Base-by-base conservation (phyloP, 192 early-diverging fungal species). In the Linnemannia exigua region DNA sequence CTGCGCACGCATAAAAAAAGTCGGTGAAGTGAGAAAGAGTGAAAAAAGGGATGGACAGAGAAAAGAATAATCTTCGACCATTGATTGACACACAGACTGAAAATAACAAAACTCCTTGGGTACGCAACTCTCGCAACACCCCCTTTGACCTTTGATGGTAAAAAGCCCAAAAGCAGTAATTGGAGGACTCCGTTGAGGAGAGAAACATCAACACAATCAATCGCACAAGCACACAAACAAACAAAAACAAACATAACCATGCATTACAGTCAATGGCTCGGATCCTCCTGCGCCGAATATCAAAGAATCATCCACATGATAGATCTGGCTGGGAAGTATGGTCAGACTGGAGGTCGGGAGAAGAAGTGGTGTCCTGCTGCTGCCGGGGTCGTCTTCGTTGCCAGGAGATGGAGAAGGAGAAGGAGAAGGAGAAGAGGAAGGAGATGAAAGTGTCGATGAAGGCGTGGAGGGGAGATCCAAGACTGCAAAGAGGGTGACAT, bases 221-320 rank as follows among this genome's bases (percentile, higher is more conserved):
- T 6, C 41, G 41, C 41, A 44, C 41, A 44, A 44, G 9, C 41
- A 44, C 3, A 44, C 41, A 63, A 63, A 63, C 11, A 33, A 63
- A 61, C 11, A 61, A 61, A 58, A 61, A 28, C n/a, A 61, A 61
- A 1, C 25, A 28, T 11, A 61, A 61, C 5, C 11, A 61, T 31
- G 33, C 20, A 69, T 52, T 85, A 85, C 82, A 25, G 77, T 85
- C 74, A 85, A 51, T 9, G 82, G 77, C n/a, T 75, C 35, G 0
- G 70, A 38, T n/a, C 74, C 74, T 35, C 82, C 82, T 44, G 82
- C 82, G 19, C 82, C 82, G 66, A 75, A 85, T 25, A 85, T 71
- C 38, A 79, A 77, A 8, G 82, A 75, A 14, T 79, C 75, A 54
- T 85, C 69, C 46, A 85, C 82, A 79, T 75, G 77, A 67, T 79